Conservation (phyloP, 1,284 basidiomycete genomes). For the Naganishia sp. region DNA sequence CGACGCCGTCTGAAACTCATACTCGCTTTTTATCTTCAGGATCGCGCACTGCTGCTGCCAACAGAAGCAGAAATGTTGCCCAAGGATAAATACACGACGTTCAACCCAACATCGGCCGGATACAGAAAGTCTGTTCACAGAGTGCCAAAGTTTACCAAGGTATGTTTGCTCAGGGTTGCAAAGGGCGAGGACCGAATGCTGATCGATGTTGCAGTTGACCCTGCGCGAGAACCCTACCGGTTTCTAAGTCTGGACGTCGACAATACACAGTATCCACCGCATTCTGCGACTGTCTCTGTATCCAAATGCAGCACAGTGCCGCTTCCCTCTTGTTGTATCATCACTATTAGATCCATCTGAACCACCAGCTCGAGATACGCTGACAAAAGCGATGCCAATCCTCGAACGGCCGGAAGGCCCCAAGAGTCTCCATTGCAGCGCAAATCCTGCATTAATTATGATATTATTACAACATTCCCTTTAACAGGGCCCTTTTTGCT, state of each 20-base stretch:
- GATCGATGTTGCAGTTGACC: slow-evolving; percentile 62
- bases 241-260: slow-evolving; percentile 62
- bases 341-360: no score
- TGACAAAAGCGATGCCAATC: no score
- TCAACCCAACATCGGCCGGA: slow-evolving; percentile 67
- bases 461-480: not conserved
- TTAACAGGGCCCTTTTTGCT: not conserved
- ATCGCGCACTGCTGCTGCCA: slow-evolving; percentile 71
- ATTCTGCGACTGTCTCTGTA: no score
- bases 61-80: slow-evolving; percentile 73
- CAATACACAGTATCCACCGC: no score
- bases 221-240: slow-evolving; percentile 82
- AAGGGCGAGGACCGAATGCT: not conserved
- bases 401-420: no score
- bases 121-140: slow-evolving; percentile 96
- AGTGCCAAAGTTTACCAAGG: slow-evolving; percentile 90
- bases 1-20: not conserved
- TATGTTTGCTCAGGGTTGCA: slow-evolving; percentile 54
- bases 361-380: no score
- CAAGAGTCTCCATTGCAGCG: no score
- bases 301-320: no score
- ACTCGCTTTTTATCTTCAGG: slow-evolving; percentile 51
- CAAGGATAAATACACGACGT: slow-evolving; percentile 92
- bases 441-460: not conserved
- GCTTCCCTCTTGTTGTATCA: no score